phyloP scores from a whole-genome alignment of 2,329 filamentous ascomycete species.

The Xylariaceae sp. region DNA sequence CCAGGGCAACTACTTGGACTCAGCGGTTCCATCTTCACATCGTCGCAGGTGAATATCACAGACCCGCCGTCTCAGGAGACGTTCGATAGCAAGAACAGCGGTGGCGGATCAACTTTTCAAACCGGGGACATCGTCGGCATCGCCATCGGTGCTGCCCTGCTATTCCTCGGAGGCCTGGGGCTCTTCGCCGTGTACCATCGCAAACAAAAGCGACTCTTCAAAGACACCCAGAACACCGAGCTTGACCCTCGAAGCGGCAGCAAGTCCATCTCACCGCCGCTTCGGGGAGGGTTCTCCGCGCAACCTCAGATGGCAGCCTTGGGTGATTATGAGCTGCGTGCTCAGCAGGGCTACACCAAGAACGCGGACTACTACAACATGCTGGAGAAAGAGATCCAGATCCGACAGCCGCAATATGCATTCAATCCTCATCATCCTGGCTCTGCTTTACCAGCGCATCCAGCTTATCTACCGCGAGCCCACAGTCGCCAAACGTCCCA shows the following conservation, averaged over 20 bases:
- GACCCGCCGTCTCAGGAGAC: slow-evolving; percentile 22
- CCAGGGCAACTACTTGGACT: slow-evolving; percentile 35
- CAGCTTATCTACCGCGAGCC: slow-evolving; percentile 42
- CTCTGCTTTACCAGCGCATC: slow-evolving; percentile 41
- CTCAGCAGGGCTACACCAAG: slow-evolving; percentile 21
- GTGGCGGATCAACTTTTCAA: slow-evolving; percentile 25
- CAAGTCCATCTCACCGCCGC: slow-evolving; percentile 21
- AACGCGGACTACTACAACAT: slow-evolving; percentile 38
- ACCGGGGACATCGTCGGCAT: slow-evolving; percentile 52
- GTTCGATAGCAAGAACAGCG: slow-evolving; percentile 17
- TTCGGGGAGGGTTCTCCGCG: slow-evolving; percentile 9
- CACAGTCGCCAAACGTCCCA: slow-evolving; percentile 24
- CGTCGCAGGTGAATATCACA: slow-evolving; percentile 35
- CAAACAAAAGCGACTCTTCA: slow-evolving; percentile 32
- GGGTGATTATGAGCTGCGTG: slow-evolving; percentile 24
- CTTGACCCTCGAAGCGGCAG: slow-evolving; percentile 17
- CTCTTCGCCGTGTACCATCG: slow-evolving; percentile 47
- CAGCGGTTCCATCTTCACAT: slow-evolving; percentile 39
- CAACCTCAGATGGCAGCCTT: slow-evolving; percentile 9
- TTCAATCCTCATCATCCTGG: slow-evolving; percentile 21
- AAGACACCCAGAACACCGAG: slow-evolving; percentile 21
- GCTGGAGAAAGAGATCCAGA: slow-evolving; percentile 28
- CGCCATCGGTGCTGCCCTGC: slow-evolving; percentile 39
- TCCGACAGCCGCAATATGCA: slow-evolving; percentile 19
- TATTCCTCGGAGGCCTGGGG: slow-evolving; percentile 36